phyloP scores from a whole-genome alignment of 2,329 filamentous ascomycete genomes.

The Didymella pinodella region DNA sequence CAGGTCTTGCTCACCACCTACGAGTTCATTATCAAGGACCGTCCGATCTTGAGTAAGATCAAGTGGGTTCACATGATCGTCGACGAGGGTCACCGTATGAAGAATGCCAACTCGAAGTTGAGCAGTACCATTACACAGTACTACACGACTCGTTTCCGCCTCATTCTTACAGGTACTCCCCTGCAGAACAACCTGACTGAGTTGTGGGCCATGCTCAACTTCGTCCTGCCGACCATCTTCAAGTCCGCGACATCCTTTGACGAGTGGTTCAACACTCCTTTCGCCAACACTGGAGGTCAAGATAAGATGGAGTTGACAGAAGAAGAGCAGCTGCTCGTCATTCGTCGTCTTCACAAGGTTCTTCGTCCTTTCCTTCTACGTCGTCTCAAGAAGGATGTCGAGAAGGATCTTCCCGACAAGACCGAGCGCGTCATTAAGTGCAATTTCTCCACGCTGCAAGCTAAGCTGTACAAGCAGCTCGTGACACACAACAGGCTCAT shows the following conservation, averaged over 20 bases:
- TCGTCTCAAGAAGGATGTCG: constrained; percentile 99
- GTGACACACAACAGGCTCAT: constrained; percentile 93
- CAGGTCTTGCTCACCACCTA: constrained; percentile 97
- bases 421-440: constrained; percentile 99
- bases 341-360: constrained; percentile 97
- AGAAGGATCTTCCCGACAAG: constrained; percentile 98
- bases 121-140: constrained; percentile 94
- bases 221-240: constrained; percentile 97
- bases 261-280: constrained; percentile 99
- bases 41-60: constrained; percentile 93
- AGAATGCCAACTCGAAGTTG: constrained; percentile 95
- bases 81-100: constrained; percentile 99
- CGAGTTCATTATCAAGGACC: constrained; percentile 99
- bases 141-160: constrained; percentile 91
- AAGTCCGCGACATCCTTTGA: constrained; percentile 99
- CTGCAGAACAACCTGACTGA: constrained; percentile 97
- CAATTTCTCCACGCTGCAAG: constrained; percentile 93
- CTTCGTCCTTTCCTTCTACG: constrained; percentile 94
- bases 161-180: constrained; percentile 96
- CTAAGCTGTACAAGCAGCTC: constrained; percentile 96
- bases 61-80: constrained; percentile 99
- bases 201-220: constrained; percentile 97
- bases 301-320: constrained; percentile 99
- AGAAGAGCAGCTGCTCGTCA: constrained; percentile 99
- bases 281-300: constrained; percentile 96